phyloP scores from a whole-genome alignment of 495 filamentous ascomycete genomes.

The Venustampulla echinocandica region DNA sequence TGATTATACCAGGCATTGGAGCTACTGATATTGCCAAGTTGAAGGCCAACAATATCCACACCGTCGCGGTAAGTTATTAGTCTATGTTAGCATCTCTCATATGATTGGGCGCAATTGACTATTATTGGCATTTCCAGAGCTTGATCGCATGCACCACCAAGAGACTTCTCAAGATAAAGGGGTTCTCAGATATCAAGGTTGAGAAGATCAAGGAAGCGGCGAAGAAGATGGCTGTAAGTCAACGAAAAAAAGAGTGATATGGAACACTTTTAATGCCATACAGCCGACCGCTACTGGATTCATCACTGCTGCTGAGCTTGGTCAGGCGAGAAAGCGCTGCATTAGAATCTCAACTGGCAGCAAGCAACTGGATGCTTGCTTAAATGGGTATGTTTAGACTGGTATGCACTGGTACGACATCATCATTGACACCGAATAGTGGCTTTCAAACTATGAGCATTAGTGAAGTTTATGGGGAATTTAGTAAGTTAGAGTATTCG shows the following conservation, averaged over 20 bases:
- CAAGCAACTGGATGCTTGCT: conserved; percentile 65
- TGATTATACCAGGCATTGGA: conserved; percentile 47
- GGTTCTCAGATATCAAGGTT: conserved; percentile 74
- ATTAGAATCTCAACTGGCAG: conserved; percentile 65
- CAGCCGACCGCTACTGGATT: conserved; percentile 63
- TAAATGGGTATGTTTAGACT: conserved; percentile 48
- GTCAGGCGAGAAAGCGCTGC: conserved; percentile 58
- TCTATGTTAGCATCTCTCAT: background rate
- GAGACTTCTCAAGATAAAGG: conserved; percentile 64
- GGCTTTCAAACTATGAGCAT: conserved; percentile 78
- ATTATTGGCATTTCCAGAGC: conserved; percentile 34
- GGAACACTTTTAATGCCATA: conserved; percentile 2
- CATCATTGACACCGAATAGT: conserved; percentile 27
- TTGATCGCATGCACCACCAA: conserved; percentile 58
- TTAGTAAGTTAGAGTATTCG: conserved; percentile 36
- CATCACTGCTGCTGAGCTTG: conserved; percentile 65
- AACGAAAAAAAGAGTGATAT: background rate
- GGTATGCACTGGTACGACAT: background rate
- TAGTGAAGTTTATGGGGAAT: conserved; percentile 69
- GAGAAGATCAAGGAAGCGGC: conserved; percentile 76
- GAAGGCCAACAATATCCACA: conserved; percentile 61
- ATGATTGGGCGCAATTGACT: conserved; percentile 1
- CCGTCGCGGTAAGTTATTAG: conserved; percentile 49
- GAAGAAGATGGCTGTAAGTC: conserved; percentile 56
- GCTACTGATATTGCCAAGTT: conserved; percentile 69